Evolutionary conservation across 139 green algal species (phyloP), one percentile per base, ranked within the genome.

Genomic region (Tetraselmis chui): DNA sequence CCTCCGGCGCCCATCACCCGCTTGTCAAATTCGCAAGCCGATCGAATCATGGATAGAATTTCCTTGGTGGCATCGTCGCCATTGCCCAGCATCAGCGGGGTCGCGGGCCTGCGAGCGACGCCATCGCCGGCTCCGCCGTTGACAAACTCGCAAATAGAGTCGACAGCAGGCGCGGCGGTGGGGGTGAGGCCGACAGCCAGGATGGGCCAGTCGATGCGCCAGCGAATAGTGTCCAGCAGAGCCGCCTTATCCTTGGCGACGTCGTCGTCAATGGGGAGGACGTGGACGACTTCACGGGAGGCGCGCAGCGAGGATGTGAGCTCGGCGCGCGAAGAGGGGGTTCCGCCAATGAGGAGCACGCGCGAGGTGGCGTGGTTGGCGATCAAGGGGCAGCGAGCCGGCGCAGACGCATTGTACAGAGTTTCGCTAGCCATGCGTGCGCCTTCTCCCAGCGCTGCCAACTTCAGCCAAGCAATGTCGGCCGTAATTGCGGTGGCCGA

Each of bases 161-260:
- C 28, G 2, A 30, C 75, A 29, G 28, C 27, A 30, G 28, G 22
- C 75, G 75, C 5, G 27, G 75, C 75, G 18, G 75, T 5, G 25
- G 27, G 25, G 28, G 5, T 32, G 5, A 32, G 2, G 27, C 28
- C 75, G 2, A 30, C 27, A 11, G 5, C 2, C 27, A 32, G 2
- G 5, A 78, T 78, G 75, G 75, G 75, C 27, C 75, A 78, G 75
- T 78, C 45, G 45, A 67, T 67, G 11, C 45, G 5, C 45, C 45
- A 67, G 45, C 28, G 75, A 23, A 30, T 32, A 22, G 25, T 11
- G 25, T 29, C 27, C n/a, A n/a, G n/a, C n/a, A n/a, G n/a, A n/a
- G n/a, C n/a, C n/a, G n/a, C n/a, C n/a, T n/a, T n/a, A n/a, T n/a
- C n/a, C n/a, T n/a, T n/a, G 75, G 11, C 45, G 45, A 25, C 45